These are phyloP conservation scores for Xylaria sp. DNA, from an alignment of 2,329 filamentous ascomycete genomes.

Conservation along the genomic window DNA sequence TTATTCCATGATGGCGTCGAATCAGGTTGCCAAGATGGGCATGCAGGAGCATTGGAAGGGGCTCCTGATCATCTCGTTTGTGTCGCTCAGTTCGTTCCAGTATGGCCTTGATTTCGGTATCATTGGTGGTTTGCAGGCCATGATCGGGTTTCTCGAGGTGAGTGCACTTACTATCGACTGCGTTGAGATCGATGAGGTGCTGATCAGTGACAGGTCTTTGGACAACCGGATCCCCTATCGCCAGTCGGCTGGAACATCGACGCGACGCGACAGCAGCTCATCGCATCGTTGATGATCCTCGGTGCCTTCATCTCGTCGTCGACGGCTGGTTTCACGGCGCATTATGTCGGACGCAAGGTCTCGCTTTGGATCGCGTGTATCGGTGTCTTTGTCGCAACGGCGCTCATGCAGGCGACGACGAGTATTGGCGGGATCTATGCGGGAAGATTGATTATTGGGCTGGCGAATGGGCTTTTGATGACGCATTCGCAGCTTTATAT, in stretches of 20 bases:
- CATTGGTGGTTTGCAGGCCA: conserved; percentile 32
- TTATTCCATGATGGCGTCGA: conserved; percentile 17
- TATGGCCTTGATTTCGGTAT: conserved; percentile 34
- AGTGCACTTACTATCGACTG: neutral
- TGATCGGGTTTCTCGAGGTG: conserved; percentile 32
- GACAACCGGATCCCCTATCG: conserved; percentile 23
- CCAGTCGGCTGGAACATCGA: conserved; percentile 30
- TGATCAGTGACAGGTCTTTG: conserved; percentile 31
- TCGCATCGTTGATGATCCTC: conserved; percentile 44
- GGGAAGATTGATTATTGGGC: conserved; percentile 43
- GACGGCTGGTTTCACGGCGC: conserved; percentile 37
- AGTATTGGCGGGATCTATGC: conserved; percentile 44
- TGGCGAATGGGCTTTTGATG: conserved; percentile 38
- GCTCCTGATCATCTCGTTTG: conserved; percentile 26
- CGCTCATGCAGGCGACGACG: conserved; percentile 47
- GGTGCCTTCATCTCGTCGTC: conserved; percentile 43
- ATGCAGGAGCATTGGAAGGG: conserved; percentile 29
- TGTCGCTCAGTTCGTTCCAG: conserved; percentile 32
- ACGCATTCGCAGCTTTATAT: conserved; percentile 33
- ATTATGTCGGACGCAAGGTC: conserved; percentile 33
- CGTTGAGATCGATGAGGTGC: too few species aligned
- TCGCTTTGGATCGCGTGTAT: conserved; percentile 38
- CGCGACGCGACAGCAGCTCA: conserved; percentile 42
- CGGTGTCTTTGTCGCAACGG: conserved; percentile 38
- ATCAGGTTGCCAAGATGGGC: conserved; percentile 16